These are phyloP conservation scores for Artemisia tridentata DNA, from an alignment of 129 eudicot species.

Conservation along the genomic window DNA sequence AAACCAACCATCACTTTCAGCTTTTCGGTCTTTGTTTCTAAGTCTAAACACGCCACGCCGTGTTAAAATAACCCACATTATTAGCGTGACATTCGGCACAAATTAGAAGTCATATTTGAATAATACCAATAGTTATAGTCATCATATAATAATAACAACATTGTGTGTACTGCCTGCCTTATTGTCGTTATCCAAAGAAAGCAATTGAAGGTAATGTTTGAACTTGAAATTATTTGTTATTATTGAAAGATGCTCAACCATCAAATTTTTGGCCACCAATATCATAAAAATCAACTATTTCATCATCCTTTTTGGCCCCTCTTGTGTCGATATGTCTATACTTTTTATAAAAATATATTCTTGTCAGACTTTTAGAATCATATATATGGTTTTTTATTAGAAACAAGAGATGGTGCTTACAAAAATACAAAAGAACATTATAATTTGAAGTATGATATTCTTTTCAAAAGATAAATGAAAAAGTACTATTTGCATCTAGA, in stretches of 20 bases:
- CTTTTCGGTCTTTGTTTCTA: not conserved
- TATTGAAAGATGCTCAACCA: constrained; percentile 25
- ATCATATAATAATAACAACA: not conserved
- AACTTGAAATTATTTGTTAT: constrained; percentile 17
- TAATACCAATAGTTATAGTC: too few species aligned
- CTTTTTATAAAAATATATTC: not conserved
- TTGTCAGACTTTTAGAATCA: not conserved
- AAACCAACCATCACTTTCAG: not conserved
- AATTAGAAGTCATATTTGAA: not conserved
- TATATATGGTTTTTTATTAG: not conserved
- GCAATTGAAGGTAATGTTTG: constrained; percentile 14
- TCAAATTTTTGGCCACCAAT: constrained; percentile 27
- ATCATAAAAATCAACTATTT: constrained; percentile 9
- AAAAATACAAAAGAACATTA: not conserved
- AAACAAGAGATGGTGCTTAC: not conserved
- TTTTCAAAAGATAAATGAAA: not conserved
- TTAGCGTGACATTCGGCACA: constrained; percentile 1
- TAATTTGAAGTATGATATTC: too few species aligned
- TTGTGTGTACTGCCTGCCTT: constrained; percentile 21
- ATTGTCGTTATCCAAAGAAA: constrained; percentile 18
- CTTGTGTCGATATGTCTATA: constrained; percentile 21
- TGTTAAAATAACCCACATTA: not conserved
- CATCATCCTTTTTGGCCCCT: constrained; percentile 24
- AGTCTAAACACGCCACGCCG: not conserved
- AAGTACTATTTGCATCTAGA: too few species aligned